Conservation (phyloP, 768 basidiomycete genomes). For the Russula sp. region DNA sequence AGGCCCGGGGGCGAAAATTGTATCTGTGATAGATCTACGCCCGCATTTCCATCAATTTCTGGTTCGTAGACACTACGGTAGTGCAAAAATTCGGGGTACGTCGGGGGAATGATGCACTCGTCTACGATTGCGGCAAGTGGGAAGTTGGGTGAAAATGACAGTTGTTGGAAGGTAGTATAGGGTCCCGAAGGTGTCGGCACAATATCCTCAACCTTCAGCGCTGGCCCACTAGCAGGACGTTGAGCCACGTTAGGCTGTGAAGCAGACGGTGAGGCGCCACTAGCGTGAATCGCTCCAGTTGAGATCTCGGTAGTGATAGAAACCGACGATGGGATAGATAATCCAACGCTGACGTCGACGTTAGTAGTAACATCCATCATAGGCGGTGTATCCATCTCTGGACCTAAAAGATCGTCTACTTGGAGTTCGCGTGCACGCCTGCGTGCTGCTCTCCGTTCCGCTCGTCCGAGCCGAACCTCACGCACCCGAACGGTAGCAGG, state of each 20-base stretch:
- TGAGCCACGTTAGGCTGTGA: constrained; percentile 26
- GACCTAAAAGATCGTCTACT: constrained; percentile 40
- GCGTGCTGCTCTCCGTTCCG: constrained; percentile 79
- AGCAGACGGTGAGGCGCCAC: constrained; percentile 17
- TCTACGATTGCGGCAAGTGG: constrained; percentile 86
- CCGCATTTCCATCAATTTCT: constrained; percentile 39
- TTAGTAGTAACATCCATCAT: constrained; percentile 46
- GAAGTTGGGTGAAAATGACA: constrained; percentile 78
- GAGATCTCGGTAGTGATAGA: constrained; percentile 34
- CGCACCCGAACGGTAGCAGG: constrained; percentile 92
- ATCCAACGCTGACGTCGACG: constrained; percentile 39
- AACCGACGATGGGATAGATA: constrained; percentile 51
- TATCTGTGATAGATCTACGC: constrained; percentile 47
- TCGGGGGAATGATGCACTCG: constrained; percentile 88
- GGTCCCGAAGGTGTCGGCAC: constrained; percentile 65
- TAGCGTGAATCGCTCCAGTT: constrained; percentile 34
- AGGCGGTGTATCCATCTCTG: constrained; percentile 38
- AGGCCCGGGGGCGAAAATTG: constrained; percentile 79
- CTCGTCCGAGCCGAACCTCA: constrained; percentile 85
- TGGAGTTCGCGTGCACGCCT: constrained; percentile 69
- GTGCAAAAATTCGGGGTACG: constrained; percentile 72
- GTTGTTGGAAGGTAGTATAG: constrained; percentile 90
- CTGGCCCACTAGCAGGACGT: constrained; percentile 27
- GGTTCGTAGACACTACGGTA: constrained; percentile 63
- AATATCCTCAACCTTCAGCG: constrained; percentile 57